Conservation (phyloP, 495 filamentous ascomycete species). For the Aspergillus sclerotioniger region DNA sequence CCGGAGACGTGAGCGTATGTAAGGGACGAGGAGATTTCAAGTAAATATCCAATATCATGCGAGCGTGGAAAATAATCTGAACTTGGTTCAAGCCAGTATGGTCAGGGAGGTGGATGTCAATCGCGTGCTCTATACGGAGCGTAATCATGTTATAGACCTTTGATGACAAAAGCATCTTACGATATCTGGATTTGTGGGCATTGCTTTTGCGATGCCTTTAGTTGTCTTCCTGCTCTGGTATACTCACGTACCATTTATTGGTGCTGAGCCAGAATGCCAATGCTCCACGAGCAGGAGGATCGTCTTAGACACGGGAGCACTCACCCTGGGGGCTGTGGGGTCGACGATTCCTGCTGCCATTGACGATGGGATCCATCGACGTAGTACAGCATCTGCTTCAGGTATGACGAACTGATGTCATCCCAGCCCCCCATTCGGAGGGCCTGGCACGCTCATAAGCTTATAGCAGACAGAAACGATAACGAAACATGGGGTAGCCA, state of each 20-base stretch:
- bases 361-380: not conserved
- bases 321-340: not conserved
- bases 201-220: not conserved
- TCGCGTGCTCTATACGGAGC: constrained; percentile 17
- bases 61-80: constrained; percentile 9
- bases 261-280: not conserved
- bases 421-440: no score
- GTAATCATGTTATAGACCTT: constrained; percentile 24
- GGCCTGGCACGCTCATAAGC: no score
- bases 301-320: not conserved
- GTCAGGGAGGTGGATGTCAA: constrained; percentile 12
- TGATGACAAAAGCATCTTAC: constrained; percentile 22
- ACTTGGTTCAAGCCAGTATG: constrained; percentile 2
- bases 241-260: not conserved
- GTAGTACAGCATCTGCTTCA: not conserved
- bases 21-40: constrained; percentile 18
- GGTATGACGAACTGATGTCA: no score
- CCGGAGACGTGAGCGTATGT: constrained; percentile 71
- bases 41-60: not conserved
- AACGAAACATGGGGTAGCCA: no score
- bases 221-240: not conserved
- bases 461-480: no score
- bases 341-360: not conserved
- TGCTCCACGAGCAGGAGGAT: not conserved
- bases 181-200: not conserved